phyloP scores from a whole-genome alignment of 169 alveolate genomes.

The Eimeria mitis region DNA sequence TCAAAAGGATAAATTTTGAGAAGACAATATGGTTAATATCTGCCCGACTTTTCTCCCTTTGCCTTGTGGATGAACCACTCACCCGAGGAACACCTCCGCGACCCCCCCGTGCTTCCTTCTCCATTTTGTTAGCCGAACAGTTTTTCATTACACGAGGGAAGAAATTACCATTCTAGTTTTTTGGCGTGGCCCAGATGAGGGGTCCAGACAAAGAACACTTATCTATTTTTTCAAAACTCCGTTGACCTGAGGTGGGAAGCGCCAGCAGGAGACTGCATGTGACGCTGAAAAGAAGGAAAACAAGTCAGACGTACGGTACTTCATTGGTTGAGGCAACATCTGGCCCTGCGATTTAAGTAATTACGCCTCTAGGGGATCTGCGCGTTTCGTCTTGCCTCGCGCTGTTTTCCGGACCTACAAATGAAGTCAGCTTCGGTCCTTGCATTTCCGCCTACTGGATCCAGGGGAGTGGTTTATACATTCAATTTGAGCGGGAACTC shows the following conservation, averaged over 20 bases:
- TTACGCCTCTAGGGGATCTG: no score
- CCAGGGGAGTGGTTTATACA: slow-evolving; percentile 24
- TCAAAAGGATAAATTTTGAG: neutral
- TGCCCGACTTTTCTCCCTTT: neutral
- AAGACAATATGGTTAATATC: neutral
- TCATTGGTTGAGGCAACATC: neutral
- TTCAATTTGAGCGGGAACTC: neutral
- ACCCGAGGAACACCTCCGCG: neutral
- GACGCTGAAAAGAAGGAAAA: neutral
- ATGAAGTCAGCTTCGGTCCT: neutral
- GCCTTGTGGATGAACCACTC: neutral
- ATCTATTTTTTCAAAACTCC: neutral
- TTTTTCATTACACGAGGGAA: neutral
- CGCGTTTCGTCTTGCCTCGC: neutral
- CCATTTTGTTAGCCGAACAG: neutral
- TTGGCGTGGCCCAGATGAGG: neutral
- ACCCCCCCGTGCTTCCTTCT: neutral
- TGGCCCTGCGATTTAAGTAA: neutral
- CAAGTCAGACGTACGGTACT: neutral
- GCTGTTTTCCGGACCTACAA: neutral
- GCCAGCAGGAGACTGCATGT: neutral
- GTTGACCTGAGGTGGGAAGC: neutral
- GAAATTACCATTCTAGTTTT: neutral
- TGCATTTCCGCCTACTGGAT: slow-evolving; percentile 19
- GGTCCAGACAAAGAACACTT: neutral